These are phyloP conservation scores for Hanseniaspora taiwanica DNA, from an alignment of 805 yeast species.

Conservation along the genomic window DNA sequence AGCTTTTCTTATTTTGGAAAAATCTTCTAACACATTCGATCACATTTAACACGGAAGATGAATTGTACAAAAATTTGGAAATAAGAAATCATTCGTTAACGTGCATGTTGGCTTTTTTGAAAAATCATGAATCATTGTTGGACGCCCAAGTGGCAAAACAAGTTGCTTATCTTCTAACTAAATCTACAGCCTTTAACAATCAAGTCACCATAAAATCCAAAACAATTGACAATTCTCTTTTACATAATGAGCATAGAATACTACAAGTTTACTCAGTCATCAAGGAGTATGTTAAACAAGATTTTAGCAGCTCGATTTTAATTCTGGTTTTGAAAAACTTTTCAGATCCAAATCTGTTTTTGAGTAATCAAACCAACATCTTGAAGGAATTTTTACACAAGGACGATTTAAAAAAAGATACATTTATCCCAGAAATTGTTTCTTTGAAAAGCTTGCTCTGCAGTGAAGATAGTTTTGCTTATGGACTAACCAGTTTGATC, in stretches of 20 bases:
- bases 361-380: constrained; percentile 3
- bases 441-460: constrained; percentile 14
- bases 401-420: constrained; percentile 12
- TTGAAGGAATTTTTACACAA: constrained; percentile 2
- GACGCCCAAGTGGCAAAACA: constrained; percentile 32
- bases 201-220: constrained; percentile 17
- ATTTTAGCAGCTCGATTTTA: constrained; percentile 27
- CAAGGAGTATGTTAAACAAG: constrained; percentile 20
- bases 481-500: constrained; percentile 42
- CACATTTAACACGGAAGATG: constrained; percentile 26
- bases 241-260: constrained; percentile 30
- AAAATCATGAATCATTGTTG: constrained; percentile 19
- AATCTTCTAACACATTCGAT: constrained; percentile 36
- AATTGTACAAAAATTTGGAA: constrained; percentile 30
- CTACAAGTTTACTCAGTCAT: constrained; percentile 32
- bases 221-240: constrained; percentile 19
- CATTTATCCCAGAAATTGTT: constrained; percentile 9
- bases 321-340: constrained; percentile 29
- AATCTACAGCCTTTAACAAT: constrained; percentile 23
- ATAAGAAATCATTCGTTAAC: constrained; percentile 46
- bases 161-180: constrained; percentile 37
- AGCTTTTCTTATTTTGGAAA: constrained; percentile 52
- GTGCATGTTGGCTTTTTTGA: constrained; percentile 41
- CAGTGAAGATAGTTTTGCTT: constrained; percentile 30
- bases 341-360: constrained; percentile 30